Conservation (phyloP, 2,329 filamentous ascomycete species). For the Fusarium albosuccineum region DNA sequence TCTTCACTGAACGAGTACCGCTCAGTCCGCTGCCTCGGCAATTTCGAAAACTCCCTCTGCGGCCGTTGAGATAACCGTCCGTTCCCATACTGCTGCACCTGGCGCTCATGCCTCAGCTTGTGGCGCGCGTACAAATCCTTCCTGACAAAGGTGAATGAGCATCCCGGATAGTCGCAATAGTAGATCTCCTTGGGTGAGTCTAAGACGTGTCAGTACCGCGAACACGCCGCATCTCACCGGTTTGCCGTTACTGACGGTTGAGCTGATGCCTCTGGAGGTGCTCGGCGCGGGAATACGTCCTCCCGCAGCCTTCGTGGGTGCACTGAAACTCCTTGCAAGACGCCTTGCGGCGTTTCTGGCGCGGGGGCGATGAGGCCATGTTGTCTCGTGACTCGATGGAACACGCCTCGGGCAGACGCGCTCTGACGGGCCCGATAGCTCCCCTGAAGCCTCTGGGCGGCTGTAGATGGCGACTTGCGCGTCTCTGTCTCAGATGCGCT, state of each 20-base stretch:
- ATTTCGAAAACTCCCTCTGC: constrained; percentile 43
- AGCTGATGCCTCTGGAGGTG: constrained; percentile 47
- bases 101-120: constrained; percentile 46
- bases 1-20: constrained; percentile 47
- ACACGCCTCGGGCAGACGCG: constrained; percentile 24
- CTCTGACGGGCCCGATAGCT: constrained; percentile 3
- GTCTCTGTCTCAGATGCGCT: neutral
- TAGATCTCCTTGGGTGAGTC: constrained; percentile 49
- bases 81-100: constrained; percentile 46
- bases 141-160: constrained; percentile 47
- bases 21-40: constrained; percentile 34
- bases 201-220: constrained; percentile 31
- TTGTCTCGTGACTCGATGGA: constrained; percentile 27
- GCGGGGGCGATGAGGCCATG: constrained; percentile 47
- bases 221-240: neutral
- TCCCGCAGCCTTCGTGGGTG: constrained; percentile 48
- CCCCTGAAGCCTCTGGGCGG: neutral
- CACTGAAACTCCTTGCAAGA: constrained; percentile 49
- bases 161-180: constrained; percentile 47
- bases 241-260: constrained; percentile 37
- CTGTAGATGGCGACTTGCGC: constrained; percentile 4
- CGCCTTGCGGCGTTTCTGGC: constrained; percentile 49
- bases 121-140: constrained; percentile 47
- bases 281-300: constrained; percentile 47
- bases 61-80: constrained; percentile 44